These are phyloP conservation scores for Stevia rebaudiana DNA, from an alignment of 140 eudicot genomes.

Conservation along the genomic window DNA sequence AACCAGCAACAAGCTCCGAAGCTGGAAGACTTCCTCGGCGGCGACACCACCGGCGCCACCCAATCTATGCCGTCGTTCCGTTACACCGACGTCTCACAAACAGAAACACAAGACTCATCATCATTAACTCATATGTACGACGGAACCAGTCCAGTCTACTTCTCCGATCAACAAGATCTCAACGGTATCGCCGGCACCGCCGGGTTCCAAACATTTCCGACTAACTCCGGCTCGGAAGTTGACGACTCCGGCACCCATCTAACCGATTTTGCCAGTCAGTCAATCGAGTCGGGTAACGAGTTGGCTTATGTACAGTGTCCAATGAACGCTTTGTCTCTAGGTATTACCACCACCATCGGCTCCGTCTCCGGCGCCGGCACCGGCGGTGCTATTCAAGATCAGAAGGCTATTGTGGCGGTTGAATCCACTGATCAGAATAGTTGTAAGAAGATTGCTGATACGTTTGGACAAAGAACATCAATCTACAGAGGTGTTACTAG, in stretches of 20 bases:
- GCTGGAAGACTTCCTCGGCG: constrained; percentile 84
- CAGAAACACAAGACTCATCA: constrained; percentile 91
- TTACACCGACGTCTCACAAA: constrained; percentile 36
- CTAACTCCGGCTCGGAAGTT: constrained; percentile 94
- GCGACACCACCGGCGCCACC: constrained; percentile 36
- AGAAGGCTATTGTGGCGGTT: constrained; percentile 56
- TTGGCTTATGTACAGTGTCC: constrained; percentile 59
- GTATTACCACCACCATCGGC: constrained; percentile 23
- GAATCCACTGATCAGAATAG: constrained; percentile 39
- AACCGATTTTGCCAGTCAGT: constrained; percentile 49
- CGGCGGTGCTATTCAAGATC: constrained; percentile 8
- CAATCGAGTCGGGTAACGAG: constrained; percentile 67
- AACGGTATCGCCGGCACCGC: constrained; percentile 35
- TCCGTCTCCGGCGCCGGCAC: not conserved
- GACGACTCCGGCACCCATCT: constrained; percentile 75
- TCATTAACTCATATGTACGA: constrained; percentile 83
- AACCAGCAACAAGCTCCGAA: constrained; percentile 63
- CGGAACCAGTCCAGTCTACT: constrained; percentile 37
- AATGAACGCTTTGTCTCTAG: constrained; percentile 54
- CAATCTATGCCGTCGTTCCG: constrained; percentile 21
- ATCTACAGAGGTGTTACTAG: constrained; percentile 97
- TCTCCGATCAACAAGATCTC: constrained; percentile 55
- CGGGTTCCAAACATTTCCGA: constrained; percentile 72
- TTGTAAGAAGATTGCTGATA: constrained; percentile 76
- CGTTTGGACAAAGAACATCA: constrained; percentile 94